Base-by-base conservation (phyloP, 2,329 filamentous ascomycete species). In the Fusarium napiforme region DNA sequence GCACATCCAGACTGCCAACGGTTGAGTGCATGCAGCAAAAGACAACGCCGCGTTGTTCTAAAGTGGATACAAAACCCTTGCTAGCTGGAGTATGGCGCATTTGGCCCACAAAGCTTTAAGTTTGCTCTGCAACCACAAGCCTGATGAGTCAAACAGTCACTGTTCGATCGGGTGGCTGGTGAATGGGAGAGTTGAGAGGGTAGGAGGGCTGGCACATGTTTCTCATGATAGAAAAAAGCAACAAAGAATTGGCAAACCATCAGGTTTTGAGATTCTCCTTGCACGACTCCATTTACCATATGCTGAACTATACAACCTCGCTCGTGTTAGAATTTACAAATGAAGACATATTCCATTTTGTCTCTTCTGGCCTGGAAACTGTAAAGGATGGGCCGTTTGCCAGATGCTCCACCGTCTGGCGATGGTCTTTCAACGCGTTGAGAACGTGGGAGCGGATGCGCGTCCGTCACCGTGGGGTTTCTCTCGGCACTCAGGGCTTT, bases 1-100 rank as follows among this genome's bases (percentile, higher is more conserved):
- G 19, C 15, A 53, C n/a, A 56, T 49, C 58, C 34, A 30, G 58
- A 55, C 56, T 73, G 75, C 64, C 75, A 77, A 56, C 74, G 72
- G 68, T 78, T 74, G 75, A 78, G 75, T 77, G 75, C 75, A 75
- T 78, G 75, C 75, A 78, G 75, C 64, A 60, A 64, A 60, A 67
- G 60, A 60, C 70, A 49, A 66, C 63, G 63, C 50, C 63, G 55
- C 64, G 49, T 69, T 70, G 49, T 58, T 52, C 47, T 43, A 30
- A 40, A 50, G 72, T 69, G 64, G 59, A 57, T 68, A 36, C 60
- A 28, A 40, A 40, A 62, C 42, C 57, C 64, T 64, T 76, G 60
- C 47, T 70, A 75, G 64, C 28, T 30, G 28, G 32, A 37, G 23
- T 55, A 47, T 18, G n/a, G 53, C 62, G 50, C 60, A 34, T 69